phyloP scores from a whole-genome alignment of 345 rosid genomes.

The Zanthoxylum bungeanum region DNA sequence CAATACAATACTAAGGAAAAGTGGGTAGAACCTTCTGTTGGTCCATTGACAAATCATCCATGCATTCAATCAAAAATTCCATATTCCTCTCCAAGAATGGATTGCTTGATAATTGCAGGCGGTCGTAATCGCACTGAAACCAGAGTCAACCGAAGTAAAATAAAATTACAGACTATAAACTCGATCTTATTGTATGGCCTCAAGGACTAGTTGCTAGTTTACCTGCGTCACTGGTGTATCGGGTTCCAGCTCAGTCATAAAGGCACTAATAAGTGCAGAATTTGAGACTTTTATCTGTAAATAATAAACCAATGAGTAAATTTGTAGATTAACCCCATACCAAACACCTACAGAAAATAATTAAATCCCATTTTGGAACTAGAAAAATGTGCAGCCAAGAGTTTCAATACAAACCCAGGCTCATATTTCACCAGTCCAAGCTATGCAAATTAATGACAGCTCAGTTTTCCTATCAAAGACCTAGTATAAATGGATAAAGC shows the following conservation, averaged over 20 bases:
- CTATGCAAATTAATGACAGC: not conserved
- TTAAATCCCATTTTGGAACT: not conserved
- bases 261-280: constrained; percentile 96
- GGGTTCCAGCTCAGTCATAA: constrained; percentile 92
- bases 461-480: not conserved
- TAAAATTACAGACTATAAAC: not conserved
- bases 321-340: not conserved
- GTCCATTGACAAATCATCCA: constrained; percentile 89
- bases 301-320: constrained; percentile 5
- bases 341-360: not conserved
- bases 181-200: not conserved
- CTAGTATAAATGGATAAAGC: not conserved
- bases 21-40: constrained; percentile 76
- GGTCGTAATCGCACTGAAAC: constrained; percentile 86
- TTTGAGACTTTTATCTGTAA: constrained; percentile 94
- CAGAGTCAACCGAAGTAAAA: not conserved
- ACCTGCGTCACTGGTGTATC: constrained; percentile 93
- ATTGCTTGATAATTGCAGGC: constrained; percentile 74
- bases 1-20: constrained; percentile 2
- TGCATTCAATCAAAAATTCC: constrained; percentile 96
- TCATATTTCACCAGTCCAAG: not conserved
- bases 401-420: not conserved
- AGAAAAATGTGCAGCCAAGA: not conserved
- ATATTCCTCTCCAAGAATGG: constrained; percentile 86
- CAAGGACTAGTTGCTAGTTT: constrained; percentile 3